Conservation (phyloP, 2,329 filamentous ascomycete species). For the Zarea fungicola region DNA sequence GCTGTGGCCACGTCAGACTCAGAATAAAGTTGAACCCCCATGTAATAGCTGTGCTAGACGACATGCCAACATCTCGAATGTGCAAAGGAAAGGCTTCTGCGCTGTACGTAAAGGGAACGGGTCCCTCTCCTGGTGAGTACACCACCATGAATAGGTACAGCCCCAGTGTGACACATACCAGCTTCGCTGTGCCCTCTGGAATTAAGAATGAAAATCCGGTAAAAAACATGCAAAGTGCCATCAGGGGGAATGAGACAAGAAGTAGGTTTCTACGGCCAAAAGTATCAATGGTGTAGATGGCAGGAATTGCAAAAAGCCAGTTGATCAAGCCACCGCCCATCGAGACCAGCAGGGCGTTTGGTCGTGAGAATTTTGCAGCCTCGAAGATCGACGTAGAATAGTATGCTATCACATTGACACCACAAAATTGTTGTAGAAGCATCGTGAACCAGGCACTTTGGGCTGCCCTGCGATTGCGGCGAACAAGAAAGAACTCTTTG, state of each 20-base stretch:
- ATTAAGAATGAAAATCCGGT: slow-evolving; percentile 22
- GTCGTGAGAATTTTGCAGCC: slow-evolving; percentile 35
- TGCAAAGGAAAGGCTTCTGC: slow-evolving; percentile 52
- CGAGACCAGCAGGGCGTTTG: slow-evolving; percentile 45
- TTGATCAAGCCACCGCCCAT: slow-evolving; percentile 54
- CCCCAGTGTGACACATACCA: slow-evolving; percentile 25
- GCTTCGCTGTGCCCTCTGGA: slow-evolving; percentile 14
- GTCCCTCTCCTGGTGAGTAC: slow-evolving; percentile 34
- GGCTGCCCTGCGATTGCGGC: slow-evolving; percentile 31
- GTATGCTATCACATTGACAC: slow-evolving; percentile 52
- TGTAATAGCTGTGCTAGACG: slow-evolving; percentile 31
- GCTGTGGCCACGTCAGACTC: slow-evolving; percentile 21
- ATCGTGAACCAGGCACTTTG: slow-evolving; percentile 33
- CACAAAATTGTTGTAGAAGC: slow-evolving; percentile 33
- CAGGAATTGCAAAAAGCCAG: slow-evolving; percentile 53
- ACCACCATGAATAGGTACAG: slow-evolving; percentile 31
- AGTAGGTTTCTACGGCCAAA: slow-evolving; percentile 51
- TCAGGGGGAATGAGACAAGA: slow-evolving; percentile 53
- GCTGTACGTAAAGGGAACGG: slow-evolving; percentile 40
- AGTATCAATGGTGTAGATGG: slow-evolving; percentile 54
- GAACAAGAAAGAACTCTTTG: slow-evolving; percentile 34
- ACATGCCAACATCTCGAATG: slow-evolving; percentile 47
- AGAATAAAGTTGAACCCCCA: slow-evolving; percentile 28
- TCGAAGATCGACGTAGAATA: slow-evolving; percentile 43
- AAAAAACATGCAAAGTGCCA: slow-evolving; percentile 47